Evolutionary conservation across 225 moss, liverwort and hornwort genomes (phyloP), one percentile per base, ranked within the genome.

Genomic region (Marchantia polymorpha): DNA sequence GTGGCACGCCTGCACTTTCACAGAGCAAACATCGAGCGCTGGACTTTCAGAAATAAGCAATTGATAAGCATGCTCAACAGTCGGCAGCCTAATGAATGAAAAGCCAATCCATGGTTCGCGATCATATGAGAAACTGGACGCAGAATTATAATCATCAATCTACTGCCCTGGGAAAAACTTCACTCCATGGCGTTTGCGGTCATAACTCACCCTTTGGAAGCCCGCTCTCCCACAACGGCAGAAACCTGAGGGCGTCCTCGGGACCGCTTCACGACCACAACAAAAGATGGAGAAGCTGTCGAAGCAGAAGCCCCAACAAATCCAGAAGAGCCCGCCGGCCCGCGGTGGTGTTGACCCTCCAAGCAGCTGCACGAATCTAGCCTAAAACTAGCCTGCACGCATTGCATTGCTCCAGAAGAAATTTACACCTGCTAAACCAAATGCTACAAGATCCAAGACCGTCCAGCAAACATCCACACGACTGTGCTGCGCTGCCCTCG

Each of bases 371-470:
- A 60, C 46, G 75, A 80, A 75, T 83, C 83, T 80, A 83, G 68
- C 83, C 83, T 83, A 80, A 80, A 80, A 70, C n/a, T 80, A 54
- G 83, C 80, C 80, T 75, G 80, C 69, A 83, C 68, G 79, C 83
- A 83, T 83, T 83, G 83, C 83, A 83, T 83, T 80, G 83, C 83
- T 83, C 79, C 83, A 70, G 80, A 83, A 73, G 48, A 16, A 61
- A 30, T 29, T 61, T 68, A 39, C 54, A 39, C 60, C 52, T 53
- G 31, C 3, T 22, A n/a, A n/a, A 50, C 74, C 25, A 51, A 73
- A 73, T 27, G 52, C 54, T 73, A 73, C 6, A 16, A 26, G 23
- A 27, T 64, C 52, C 31, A 13, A 46, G 10, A 58, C 11, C 54
- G 15, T 51, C 51, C 23, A 55, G 53, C 26, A 26, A 52, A 73